Evolutionary conservation across 2,329 filamentous ascomycete species (phyloP).

Genomic region (Xylariaceae sp.): DNA sequence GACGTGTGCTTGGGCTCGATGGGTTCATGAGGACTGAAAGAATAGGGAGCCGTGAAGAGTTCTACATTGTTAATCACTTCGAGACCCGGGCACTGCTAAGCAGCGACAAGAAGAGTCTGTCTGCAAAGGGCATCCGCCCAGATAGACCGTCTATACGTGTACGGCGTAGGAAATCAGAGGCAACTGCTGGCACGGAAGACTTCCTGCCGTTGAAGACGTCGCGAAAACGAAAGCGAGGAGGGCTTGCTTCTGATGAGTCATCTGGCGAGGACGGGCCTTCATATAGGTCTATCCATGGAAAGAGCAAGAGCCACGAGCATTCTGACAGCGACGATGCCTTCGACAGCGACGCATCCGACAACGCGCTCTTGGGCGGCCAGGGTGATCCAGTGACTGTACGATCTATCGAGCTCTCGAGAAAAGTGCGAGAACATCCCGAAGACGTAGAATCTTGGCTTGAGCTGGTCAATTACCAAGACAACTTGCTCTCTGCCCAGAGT

Average conservation of each 20-base stretch:
- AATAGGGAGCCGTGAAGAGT: conserved; percentile 52
- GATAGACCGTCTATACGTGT: conserved; percentile 38
- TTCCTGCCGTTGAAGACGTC: conserved; percentile 43
- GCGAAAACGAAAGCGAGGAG: conserved; percentile 38
- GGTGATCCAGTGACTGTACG: conserved; percentile 46
- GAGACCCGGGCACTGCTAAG: conserved; percentile 38
- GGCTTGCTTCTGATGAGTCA: conserved; percentile 31
- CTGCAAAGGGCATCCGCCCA: conserved; percentile 36
- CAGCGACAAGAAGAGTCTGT: conserved; percentile 43
- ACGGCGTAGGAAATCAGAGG: conserved; percentile 26
- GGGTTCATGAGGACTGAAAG: conserved; percentile 60
- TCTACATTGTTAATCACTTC: conserved; percentile 42
- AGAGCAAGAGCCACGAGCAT: conserved; percentile 45
- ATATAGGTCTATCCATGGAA: conserved; percentile 62
- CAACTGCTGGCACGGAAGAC: conserved; percentile 33
- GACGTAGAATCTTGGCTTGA: conserved; percentile 70
- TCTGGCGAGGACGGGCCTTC: conserved; percentile 46
- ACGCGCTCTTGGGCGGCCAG: conserved; percentile 27
- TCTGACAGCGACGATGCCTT: conserved; percentile 47
- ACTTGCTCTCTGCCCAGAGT: conserved; percentile 49
- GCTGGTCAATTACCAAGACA: conserved; percentile 73
- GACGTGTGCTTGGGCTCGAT: conserved; percentile 63
- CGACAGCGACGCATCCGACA: conserved; percentile 39
- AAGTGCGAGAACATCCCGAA: conserved; percentile 58
- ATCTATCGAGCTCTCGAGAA: conserved; percentile 57